Conservation (phyloP, 306 rosid species). For the Lathyrus aphaca region DNA sequence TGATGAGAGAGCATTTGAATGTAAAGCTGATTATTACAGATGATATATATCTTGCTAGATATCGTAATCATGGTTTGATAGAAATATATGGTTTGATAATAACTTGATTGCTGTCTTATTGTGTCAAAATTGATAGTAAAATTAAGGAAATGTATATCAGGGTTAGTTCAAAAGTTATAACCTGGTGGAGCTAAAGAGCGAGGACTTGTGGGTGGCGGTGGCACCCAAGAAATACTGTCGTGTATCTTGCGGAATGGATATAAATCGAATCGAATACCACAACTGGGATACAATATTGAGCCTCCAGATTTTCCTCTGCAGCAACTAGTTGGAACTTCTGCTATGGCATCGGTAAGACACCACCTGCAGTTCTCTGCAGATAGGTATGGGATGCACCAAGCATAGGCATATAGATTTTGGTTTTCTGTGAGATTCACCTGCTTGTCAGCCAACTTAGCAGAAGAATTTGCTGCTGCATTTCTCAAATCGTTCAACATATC, state of each 20-base stretch:
- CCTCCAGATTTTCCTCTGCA: conserved; percentile 23
- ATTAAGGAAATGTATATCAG: conserved; percentile 1
- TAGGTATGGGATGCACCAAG: conserved; percentile 17
- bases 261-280: conserved; percentile 11
- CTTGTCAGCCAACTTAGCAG: neutral
- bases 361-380: conserved; percentile 7
- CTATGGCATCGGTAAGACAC: conserved; percentile 20
- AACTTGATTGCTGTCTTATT: neutral
- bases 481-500: conserved; percentile 16
- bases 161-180: conserved; percentile 7
- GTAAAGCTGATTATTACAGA: neutral
- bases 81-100: neutral
- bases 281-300: conserved; percentile 7
- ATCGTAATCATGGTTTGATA: neutral
- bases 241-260: conserved; percentile 2
- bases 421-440: neutral
- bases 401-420: neutral
- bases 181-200: conserved; percentile 34
- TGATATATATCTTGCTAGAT: neutral
- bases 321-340: conserved; percentile 17
- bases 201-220: conserved; percentile 7
- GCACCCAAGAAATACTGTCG: neutral
- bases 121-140: neutral
- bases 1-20: neutral
- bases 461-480: neutral